Base-by-base conservation (phyloP, 352 stramenopile genomes). In the Globisporangium carolinianum region DNA sequence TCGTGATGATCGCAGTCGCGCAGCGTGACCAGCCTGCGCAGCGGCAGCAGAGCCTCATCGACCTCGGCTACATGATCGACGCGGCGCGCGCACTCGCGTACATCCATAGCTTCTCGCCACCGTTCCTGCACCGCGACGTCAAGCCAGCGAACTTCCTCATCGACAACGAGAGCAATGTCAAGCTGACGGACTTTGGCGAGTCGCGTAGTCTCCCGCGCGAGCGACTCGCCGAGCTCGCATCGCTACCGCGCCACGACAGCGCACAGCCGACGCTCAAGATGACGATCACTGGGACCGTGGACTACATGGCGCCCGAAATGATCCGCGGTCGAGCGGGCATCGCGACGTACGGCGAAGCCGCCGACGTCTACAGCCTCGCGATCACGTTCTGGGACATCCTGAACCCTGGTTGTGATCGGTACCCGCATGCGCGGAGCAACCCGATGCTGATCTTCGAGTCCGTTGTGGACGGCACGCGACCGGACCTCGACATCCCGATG, bases 321-420 rank as follows among this genome's bases (percentile, higher is more conserved):
- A 32, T 92, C 56, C 60, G 60, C 24, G 66, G 75, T 37, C 61
- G 72, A 32, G 70, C 66, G 24, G 78, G 78, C 6, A 18, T 80
- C 32, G 74, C 72, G 0, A 63, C 57, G 0, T 93, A 93, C 55
- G 76, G 67, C 1, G 73, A 89, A 61, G 71, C 74, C 18, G 80
- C 83, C 0, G 83, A 93, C 38, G 66, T 93, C 5, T 93, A 89
- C 59, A 81, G 73, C 6, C 58, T 93, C 37, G 75, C 53, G 24
- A 71, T 86, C 47, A 84, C 75, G 35, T 52, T 86, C 15, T 92
- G 83, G 82, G 79, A 91, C 39, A 83, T 93, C 37, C 47, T 85
- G 55, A 68, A 84, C 45, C 78, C 78, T 0, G 68, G 72, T 14
- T 53, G 51, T 18, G 64, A 66, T 36, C 89, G 85, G 56, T 91